phyloP scores from a whole-genome alignment of 805 yeast genomes.

The Candida vaughaniae region DNA sequence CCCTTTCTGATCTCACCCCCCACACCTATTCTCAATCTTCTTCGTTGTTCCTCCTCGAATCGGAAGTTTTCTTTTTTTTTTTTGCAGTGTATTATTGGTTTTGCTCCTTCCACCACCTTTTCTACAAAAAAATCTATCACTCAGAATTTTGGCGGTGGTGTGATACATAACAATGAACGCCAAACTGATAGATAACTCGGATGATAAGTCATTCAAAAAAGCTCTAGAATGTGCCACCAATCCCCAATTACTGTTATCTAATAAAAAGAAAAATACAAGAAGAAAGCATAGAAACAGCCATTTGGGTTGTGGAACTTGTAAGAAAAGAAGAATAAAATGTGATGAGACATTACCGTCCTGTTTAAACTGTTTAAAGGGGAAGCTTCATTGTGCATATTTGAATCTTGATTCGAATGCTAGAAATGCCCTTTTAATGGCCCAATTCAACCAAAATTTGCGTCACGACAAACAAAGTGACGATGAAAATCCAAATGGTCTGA shows the following conservation, averaged over 20 bases:
- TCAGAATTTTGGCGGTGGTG: too few species aligned
- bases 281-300: constrained; percentile 69
- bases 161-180: too few species aligned
- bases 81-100: too few species aligned
- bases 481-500: background rate
- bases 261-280: constrained; percentile 44
- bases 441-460: constrained; percentile 38
- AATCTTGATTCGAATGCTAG: constrained; percentile 49
- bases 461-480: constrained; percentile 21
- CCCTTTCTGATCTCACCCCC: too few species aligned
- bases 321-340: constrained; percentile 51
- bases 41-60: too few species aligned
- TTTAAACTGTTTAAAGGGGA: constrained; percentile 46
- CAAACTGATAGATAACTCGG: constrained; percentile 2
- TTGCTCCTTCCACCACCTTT: too few species aligned
- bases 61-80: too few species aligned
- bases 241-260: constrained; percentile 14
- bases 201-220: constrained; percentile 14
- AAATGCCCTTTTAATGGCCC: constrained; percentile 50
- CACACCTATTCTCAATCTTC: too few species aligned
- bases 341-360: constrained; percentile 52
- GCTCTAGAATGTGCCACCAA: constrained; percentile 14
- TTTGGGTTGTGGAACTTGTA: constrained; percentile 68
- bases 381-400: constrained; percentile 45
- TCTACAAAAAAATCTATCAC: too few species aligned